Base-by-base conservation (phyloP, 2,329 filamentous ascomycete species). In the Boeremia lycopersici region DNA sequence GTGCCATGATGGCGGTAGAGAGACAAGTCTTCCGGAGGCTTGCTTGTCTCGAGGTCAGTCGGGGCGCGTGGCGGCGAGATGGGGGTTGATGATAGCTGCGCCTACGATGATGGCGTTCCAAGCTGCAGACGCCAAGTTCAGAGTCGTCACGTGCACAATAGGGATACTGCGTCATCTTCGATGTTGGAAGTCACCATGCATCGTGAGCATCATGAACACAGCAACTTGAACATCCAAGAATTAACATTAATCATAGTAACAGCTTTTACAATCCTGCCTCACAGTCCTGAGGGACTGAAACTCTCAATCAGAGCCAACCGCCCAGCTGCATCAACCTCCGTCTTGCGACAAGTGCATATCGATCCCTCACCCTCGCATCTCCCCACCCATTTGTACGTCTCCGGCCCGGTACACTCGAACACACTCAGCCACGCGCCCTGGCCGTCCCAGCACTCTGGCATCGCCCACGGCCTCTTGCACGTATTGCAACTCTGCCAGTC, bases 1-100 rank as follows among this genome's bases (percentile, higher is more conserved):
- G 79, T 78, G 81, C 84, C 86, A 88, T 88, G 75, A 60, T 75
- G 75, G 70, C 72, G 66, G 60, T 65, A 60, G 58, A 60, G 62
- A 64, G 61, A 64, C 65, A 67, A 66, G 61, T 57, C 56, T 56
- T 63, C 57, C 48, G 50, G 28, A 42, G 53, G 53, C 48, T 34
- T 55, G 62, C 67, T 64, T 71, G 62, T 68, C 63, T 64, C 56
- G 53, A 55, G 58, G 59, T 56, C 53, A 56, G 54, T 61, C 59
- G 60, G 62, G 48, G 46, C 42, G 57, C 33, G 62, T 23, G 54
- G 57, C 54, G 61, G 54, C 60, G 61, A 59, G 62, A 65, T 64
- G 64, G 55, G 56, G 60, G 59, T 65, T 68, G 67, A 67, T 70
- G 69, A 43, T 49, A 47, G 47, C 52, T 55, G 41, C 45, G 42